Percentiles rank a stretch among this genome's conserved stretches.
Conservation (phyloP, 2,329 filamentous ascomycete species). For the Pseudogymnoascus sp. region DNA sequence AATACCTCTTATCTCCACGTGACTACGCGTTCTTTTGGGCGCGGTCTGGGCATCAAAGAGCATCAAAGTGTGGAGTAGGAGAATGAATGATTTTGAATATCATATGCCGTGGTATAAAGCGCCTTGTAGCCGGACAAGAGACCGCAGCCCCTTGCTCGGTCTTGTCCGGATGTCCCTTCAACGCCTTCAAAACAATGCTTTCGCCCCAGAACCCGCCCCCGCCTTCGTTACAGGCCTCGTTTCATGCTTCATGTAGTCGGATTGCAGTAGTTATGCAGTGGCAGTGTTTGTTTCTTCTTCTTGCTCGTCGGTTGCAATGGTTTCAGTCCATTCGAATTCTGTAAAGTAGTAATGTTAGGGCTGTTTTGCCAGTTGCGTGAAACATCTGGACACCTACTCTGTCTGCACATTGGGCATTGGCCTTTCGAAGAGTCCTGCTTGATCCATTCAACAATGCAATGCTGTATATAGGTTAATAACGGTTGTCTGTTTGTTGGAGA, state of each 20-base stretch:
- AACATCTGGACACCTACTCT: conserved; percentile 51
- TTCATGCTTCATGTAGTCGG: neutral
- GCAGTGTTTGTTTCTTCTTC: conserved; percentile 1
- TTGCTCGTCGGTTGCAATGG: conserved; percentile 9
- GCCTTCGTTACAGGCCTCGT: neutral
- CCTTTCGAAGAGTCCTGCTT: conserved; percentile 89
- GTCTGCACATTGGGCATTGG: conserved; percentile 95
- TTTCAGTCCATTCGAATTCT: conserved; percentile 45
- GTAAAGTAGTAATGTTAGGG: conserved; percentile 3
- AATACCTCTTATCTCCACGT: conserved; percentile 12
- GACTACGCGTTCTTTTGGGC: conserved; percentile 5
- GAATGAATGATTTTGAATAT: neutral
- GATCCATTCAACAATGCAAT: conserved; percentile 94
- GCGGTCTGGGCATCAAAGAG: neutral
- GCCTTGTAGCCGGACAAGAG: neutral
- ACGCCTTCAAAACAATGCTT: neutral
- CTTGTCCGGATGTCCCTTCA: neutral
- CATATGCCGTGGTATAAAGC: conserved; percentile 2
- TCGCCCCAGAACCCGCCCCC: neutral
- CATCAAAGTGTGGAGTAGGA: neutral
- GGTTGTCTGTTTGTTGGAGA: neutral
- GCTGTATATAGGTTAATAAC: conserved; percentile 42
- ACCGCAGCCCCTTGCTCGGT: neutral
- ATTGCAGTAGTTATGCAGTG: neutral
- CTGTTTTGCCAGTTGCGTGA: conserved; percentile 17